Evolutionary conservation across 179 eudicot genomes (phyloP).

Genomic region (Corrigiola litoralis): DNA sequence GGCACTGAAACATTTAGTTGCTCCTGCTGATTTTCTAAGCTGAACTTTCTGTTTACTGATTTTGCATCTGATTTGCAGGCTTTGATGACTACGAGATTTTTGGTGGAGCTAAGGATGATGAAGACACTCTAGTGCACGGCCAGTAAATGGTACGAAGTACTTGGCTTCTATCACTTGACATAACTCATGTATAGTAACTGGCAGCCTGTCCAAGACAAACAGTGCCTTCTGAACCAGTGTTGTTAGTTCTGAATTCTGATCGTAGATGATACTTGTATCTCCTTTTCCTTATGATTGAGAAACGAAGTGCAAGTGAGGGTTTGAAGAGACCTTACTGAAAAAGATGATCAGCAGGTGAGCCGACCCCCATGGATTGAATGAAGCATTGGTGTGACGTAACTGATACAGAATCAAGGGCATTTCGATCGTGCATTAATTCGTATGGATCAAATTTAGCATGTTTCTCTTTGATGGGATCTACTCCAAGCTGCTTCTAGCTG

Average conservation of each 20-base stretch:
- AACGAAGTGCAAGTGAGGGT: background rate
- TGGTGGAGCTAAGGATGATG: slow-evolving; percentile 58
- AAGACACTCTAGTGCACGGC: slow-evolving; percentile 40
- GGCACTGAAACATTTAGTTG: background rate
- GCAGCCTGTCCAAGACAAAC: background rate
- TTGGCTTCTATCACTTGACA: too few species aligned
- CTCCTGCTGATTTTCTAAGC: background rate
- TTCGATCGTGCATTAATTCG: too few species aligned
- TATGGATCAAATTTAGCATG: background rate
- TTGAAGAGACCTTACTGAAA: background rate
- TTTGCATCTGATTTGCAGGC: slow-evolving; percentile 38
- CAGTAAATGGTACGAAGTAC: slow-evolving; percentile 12
- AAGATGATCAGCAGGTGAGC: background rate
- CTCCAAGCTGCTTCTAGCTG: background rate
- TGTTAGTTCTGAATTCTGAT: slow-evolving; percentile 1
- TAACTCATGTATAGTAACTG: background rate
- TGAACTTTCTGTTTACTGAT: background rate
- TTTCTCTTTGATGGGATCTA: background rate
- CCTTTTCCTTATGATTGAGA: background rate
- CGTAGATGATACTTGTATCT: background rate
- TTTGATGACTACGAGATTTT: slow-evolving; percentile 79
- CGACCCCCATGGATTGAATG: background rate
- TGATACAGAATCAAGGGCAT: background rate
- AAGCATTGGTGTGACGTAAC: background rate
- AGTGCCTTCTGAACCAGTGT: background rate